Evolutionary conservation across 768 basidiomycete genomes (phyloP).

Genomic region (Trametes meyenii): DNA sequence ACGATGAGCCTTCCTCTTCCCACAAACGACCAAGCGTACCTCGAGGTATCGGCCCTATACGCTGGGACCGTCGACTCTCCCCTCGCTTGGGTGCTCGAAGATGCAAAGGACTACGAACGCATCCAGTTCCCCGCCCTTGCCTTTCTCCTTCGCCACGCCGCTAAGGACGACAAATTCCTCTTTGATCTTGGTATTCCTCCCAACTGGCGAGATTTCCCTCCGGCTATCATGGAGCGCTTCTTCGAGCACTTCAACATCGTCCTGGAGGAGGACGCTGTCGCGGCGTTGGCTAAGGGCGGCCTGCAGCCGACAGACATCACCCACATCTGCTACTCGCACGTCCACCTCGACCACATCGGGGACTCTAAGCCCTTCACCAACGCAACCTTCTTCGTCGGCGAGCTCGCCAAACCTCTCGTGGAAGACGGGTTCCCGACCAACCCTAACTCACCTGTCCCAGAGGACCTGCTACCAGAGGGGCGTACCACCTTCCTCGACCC

Average conservation of each 20-base stretch:
- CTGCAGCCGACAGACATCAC: conserved; percentile 45
- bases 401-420: conserved; percentile 39
- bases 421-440: conserved; percentile 46
- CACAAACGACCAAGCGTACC: conserved; percentile 47
- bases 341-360: conserved; percentile 58
- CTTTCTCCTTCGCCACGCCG: conserved; percentile 54
- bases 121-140: conserved; percentile 46
- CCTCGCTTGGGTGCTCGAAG: conserved; percentile 39
- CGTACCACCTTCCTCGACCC: conserved; percentile 28
- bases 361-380: conserved; percentile 48
- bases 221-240: not conserved
- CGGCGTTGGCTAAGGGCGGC: conserved; percentile 54
- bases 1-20: conserved; percentile 44
- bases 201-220: conserved; percentile 33
- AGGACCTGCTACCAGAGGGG: conserved; percentile 20
- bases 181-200: conserved; percentile 63
- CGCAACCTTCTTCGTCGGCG: conserved; percentile 53
- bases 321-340: conserved; percentile 52
- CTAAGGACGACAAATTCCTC: conserved; percentile 32
- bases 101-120: conserved; percentile 22
- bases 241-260: conserved; percentile 3
- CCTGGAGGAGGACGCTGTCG: conserved; percentile 37
- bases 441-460: conserved; percentile 33
- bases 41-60: conserved; percentile 57
- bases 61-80: conserved; percentile 48